Evolutionary conservation across 2,329 filamentous ascomycete species (phyloP).

Genomic region (Mollisia scopiformis): DNA sequence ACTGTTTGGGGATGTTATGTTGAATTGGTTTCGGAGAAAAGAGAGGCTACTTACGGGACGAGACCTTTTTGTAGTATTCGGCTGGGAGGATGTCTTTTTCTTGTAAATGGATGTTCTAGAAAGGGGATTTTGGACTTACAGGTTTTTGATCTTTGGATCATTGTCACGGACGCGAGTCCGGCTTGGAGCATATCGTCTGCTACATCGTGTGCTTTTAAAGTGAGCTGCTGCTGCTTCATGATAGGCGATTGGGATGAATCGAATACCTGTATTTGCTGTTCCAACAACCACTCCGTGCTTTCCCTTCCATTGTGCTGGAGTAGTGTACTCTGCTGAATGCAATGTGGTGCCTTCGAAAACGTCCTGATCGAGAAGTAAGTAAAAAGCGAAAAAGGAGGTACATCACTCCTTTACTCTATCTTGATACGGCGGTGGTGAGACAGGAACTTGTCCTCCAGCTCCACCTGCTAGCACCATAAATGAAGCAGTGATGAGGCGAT

Average conservation of each 20-base stretch:
- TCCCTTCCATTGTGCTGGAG: conserved; percentile 37
- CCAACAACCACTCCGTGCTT: conserved; percentile 68
- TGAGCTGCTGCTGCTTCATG: conserved; percentile 33
- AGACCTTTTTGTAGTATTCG: conserved; percentile 42
- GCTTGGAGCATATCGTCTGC: conserved; percentile 67
- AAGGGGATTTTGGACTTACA: conserved; percentile 28
- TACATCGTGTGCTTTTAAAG: conserved; percentile 61
- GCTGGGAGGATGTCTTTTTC: conserved; percentile 54
- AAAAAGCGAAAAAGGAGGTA: background rate
- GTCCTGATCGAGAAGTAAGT: background rate
- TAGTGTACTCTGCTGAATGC: conserved; percentile 22
- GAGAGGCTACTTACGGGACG: conserved; percentile 14
- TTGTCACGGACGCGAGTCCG: conserved; percentile 64
- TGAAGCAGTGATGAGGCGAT: conserved; percentile 1
- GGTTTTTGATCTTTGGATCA: conserved; percentile 68
- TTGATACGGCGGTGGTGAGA: conserved; percentile 2
- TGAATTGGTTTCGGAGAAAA: background rate
- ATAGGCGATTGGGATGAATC: conserved; percentile 42
- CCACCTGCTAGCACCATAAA: conserved; percentile 22
- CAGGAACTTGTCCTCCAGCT: conserved; percentile 10
- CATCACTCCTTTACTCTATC: background rate
- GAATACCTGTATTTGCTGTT: conserved; percentile 48
- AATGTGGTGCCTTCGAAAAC: conserved; percentile 14
- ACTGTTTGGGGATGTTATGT: background rate
- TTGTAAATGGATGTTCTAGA: background rate